Evolutionary conservation across 305 asterid genomes (phyloP).

Genomic region (Rubia peregrina): DNA sequence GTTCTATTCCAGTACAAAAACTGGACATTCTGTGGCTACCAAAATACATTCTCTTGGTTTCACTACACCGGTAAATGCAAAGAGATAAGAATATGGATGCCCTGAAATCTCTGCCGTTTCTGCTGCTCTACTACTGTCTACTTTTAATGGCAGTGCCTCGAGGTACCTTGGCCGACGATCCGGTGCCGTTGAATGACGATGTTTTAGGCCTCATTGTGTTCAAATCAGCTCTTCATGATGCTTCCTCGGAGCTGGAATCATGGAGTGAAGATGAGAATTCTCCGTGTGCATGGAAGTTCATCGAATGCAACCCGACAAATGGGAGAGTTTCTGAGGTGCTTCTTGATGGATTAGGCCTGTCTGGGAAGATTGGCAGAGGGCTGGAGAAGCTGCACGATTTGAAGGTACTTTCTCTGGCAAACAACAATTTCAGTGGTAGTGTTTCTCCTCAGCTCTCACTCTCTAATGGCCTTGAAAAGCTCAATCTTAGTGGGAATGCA

Average conservation of each 20-base stretch:
- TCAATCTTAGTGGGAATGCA: constrained; percentile 56
- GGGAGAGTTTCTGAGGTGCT: constrained; percentile 46
- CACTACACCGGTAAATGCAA: not conserved
- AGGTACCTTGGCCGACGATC: constrained; percentile 19
- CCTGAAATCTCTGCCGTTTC: not conserved
- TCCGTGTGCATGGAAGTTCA: constrained; percentile 72
- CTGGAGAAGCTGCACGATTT: constrained; percentile 54
- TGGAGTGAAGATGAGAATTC: constrained; percentile 87
- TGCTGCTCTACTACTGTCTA: constrained; percentile 10
- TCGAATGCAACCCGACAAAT: constrained; percentile 49
- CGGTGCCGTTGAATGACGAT: constrained; percentile 64
- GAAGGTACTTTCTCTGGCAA: constrained; percentile 53
- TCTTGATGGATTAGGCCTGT: constrained; percentile 50
- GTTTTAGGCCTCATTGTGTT: constrained; percentile 85
- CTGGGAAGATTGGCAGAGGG: constrained; percentile 76
- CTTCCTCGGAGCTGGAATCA: constrained; percentile 36
- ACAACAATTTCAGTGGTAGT: constrained; percentile 58
- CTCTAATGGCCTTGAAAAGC: constrained; percentile 37
- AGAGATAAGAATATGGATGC: not conserved
- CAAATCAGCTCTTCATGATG: constrained; percentile 55
- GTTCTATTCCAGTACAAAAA: constrained; percentile 21
- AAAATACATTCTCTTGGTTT: constrained; percentile 7
- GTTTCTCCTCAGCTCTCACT: constrained; percentile 43
- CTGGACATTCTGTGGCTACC: constrained; percentile 13
- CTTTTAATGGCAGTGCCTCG: constrained; percentile 14